Base-by-base conservation (phyloP, 192 early-diverging fungal genomes). In the Obelidium mucronatum region DNA sequence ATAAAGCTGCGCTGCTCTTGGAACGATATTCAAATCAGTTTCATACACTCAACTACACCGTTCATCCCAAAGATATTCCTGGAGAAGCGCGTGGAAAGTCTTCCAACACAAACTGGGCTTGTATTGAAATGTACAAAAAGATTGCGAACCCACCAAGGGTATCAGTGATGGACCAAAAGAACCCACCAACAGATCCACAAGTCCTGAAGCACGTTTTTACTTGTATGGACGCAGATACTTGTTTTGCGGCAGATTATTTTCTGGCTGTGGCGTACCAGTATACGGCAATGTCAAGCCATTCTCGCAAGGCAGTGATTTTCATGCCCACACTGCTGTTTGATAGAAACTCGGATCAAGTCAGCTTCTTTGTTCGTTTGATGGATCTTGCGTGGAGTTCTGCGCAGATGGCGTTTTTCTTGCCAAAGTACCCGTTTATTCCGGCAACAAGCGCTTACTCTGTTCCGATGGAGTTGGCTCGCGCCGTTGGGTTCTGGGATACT, bases 381-480 rank as follows among this genome's bases (percentile, higher is more conserved):
- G 90, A 92, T 54, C 83, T 83, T 22, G 79, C 80, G 44, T 92
- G 90, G 90, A 87, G 88, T 19, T 73, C 80, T 15, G 86, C 82
- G 79, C 83, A 88, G 6, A 89, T 90, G 86, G 82, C 85, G 26
- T 90, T 83, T 72, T 67, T 91, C 11, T 82, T 88, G 71, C 65
- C 87, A 11, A 22, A 67, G 30, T 88, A 82, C 36, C 73, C 82
- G 6, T 48, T 90, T 60, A 74, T 77, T 4, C 82, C 89, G 52
- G 88, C 90, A 48, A 89, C 87, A 54, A 90, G 89, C 22, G 90
- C 85, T 15, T 92, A 92, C 73, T 84, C 83, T 71, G 65, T 92
- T 42, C 81, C 86, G 31, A 77, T 92, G 82, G 82, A 88, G n/a
- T 73, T 92, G 19, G 90, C 88, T n/a, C 81, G 78, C n/a, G 66